Conservation (phyloP, 2,329 filamentous ascomycete species). For the Nemania sp. region DNA sequence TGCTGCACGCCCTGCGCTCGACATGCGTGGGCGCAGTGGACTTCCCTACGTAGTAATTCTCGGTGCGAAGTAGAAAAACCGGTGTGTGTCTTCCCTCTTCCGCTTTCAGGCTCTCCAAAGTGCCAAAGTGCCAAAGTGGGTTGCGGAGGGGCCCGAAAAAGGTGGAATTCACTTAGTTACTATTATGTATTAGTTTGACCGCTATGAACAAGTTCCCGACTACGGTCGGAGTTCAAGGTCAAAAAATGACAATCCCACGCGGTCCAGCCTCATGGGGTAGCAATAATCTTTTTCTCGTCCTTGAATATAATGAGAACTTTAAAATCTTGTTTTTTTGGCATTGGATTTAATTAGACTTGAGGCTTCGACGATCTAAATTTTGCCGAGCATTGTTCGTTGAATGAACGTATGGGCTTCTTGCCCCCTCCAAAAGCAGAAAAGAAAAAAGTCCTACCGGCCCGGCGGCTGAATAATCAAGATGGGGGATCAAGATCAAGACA, state of each 20-base stretch:
- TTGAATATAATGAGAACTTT: no score
- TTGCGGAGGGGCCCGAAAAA: slow-evolving; percentile 5
- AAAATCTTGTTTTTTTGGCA: no score
- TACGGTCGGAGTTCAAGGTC: slow-evolving; percentile 12
- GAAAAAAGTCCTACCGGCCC: slow-evolving; percentile 3
- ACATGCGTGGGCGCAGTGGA: neutral
- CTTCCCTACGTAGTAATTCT: slow-evolving; percentile 20
- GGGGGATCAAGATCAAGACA: slow-evolving; percentile 12
- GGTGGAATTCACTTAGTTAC: no score
- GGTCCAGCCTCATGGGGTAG: no score
- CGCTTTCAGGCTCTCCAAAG: neutral
- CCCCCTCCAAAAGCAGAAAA: neutral
- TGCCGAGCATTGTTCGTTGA: no score
- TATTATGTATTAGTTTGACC: slow-evolving; percentile 3
- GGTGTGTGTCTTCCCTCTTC: neutral
- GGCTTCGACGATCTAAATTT: no score
- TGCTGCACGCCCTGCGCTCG: neutral
- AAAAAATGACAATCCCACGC: no score
- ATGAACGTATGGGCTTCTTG: neutral
- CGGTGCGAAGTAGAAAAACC: no score
- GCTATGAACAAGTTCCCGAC: slow-evolving; percentile 10
- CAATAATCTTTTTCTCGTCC: no score
- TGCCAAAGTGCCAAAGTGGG: slow-evolving; percentile 10
- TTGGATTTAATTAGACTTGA: no score
- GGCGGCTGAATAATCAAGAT: slow-evolving; percentile 15